Evolutionary conservation across 2,329 filamentous ascomycete genomes (phyloP), one percentile per base, ranked within the genome.

Genomic region (Colletotrichum destructivum): DNA sequence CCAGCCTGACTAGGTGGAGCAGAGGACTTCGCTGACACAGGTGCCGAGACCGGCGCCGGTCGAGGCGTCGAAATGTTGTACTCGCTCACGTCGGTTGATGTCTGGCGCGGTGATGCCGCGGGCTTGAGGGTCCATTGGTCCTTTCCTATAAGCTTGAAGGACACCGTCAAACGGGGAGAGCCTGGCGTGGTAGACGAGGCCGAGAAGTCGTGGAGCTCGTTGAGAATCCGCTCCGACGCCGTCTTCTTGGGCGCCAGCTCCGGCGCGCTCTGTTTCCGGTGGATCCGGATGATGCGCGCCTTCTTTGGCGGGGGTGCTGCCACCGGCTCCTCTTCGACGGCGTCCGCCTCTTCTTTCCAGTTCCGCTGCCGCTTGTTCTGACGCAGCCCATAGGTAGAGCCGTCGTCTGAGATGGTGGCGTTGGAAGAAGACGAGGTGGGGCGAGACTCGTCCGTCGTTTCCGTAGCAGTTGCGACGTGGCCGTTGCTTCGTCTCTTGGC

Each of bases 381-480:
- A 31, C 73, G 73, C 18, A 69, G 55, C 0, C 68, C 72, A 31
- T 74, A 74, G 13, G 71, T 72, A 4, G 73, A 74, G 1, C 73
- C 73, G 13, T 64, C 73, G 21, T 74, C 71, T 0, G 73, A 74
- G 3, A 81, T 81, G 9, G 85, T 86, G 12, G 83, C 85, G 8
- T 86, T 88, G 1, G 88, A 90, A 0, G 86, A 87, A 2, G 88
- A 84, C 0, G 88, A 88, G 0, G 84, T 84, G 1, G 88, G 88
- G 2, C 88, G 84, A 8, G 85, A 84, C 31, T 88, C 85, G 44
- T 86, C 85, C 42, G 82, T 83, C 68, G 77, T 71, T 61, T 74
- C 73, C 6, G 71, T 23, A 12, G 49, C 42, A 38, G 26, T 40
- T 6, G 62, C 31, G 13, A 44, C 66, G 16, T 56, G 60, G 15